Percentiles rank a stretch among this genome's conserved stretches.
Conservation (phyloP, 1,284 basidiomycete genomes). For the Tilletia indica region DNA sequence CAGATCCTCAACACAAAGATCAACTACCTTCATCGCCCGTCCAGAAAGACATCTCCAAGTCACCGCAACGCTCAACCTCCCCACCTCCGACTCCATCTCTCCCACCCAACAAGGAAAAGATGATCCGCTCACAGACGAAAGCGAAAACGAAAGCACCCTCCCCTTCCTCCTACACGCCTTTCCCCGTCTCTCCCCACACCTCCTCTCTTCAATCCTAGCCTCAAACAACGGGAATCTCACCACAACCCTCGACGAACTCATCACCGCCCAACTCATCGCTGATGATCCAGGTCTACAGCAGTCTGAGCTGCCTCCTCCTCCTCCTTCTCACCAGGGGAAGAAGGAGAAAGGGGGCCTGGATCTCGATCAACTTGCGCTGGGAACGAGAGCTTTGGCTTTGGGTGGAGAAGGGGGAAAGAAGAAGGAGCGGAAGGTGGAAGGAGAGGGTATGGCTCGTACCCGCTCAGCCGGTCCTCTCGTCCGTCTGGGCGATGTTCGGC, state of each 20-base stretch:
- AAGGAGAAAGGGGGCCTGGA: background rate
- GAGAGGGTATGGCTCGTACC: background rate
- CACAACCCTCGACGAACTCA: constrained; percentile 4
- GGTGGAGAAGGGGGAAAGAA: no score
- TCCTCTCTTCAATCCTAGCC: background rate
- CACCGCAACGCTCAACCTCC: background rate
- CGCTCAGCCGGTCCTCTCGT: background rate
- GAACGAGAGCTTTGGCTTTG: background rate
- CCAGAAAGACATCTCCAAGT: background rate
- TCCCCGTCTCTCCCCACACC: background rate
- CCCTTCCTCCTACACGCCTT: constrained; percentile 11
- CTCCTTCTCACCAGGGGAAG: background rate
- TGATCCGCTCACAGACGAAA: background rate
- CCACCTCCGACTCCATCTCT: no score
- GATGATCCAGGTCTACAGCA: background rate
- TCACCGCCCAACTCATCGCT: constrained; percentile 7
- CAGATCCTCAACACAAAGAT: background rate
- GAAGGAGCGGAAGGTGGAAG: no score
- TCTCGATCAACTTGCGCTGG: background rate
- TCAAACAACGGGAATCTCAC: constrained; percentile 4
- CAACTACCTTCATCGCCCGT: no score
- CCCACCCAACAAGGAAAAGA: background rate
- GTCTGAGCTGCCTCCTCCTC: background rate
- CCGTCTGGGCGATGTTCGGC: background rate
- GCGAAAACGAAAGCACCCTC: background rate